phyloP scores from a whole-genome alignment of 108 stramenopile species.

The Bacterosira constricta region DNA sequence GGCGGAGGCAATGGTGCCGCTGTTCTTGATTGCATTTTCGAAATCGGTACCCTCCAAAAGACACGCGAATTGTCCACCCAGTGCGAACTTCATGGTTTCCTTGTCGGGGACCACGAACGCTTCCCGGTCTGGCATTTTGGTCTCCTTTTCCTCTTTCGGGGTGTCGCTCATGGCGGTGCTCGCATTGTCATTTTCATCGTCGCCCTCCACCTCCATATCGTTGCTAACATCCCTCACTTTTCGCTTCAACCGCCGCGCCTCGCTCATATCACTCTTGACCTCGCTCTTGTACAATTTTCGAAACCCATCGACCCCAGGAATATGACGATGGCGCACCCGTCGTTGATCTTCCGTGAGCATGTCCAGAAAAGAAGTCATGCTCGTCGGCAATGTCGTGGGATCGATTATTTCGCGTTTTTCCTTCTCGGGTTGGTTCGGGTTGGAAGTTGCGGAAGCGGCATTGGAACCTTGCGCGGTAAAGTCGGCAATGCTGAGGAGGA shows the following conservation, averaged over 20 bases:
- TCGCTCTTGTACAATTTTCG: slow-evolving; percentile 72
- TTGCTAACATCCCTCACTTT: slow-evolving; percentile 13
- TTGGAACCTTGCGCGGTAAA: background rate
- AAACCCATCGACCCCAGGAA: slow-evolving; percentile 86
- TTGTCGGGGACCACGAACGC: slow-evolving; percentile 27
- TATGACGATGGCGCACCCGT: slow-evolving; percentile 68
- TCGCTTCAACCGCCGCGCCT: slow-evolving; percentile 42
- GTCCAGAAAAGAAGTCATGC: slow-evolving; percentile 71
- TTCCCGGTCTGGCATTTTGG: background rate
- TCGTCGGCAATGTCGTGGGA: slow-evolving; percentile 27
- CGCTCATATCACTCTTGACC: slow-evolving; percentile 73
- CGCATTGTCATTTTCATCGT: background rate
- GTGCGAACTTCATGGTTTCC: slow-evolving; percentile 46
- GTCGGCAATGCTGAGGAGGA: slow-evolving; percentile 17
- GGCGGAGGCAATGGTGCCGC: background rate
- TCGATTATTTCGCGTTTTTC: background rate
- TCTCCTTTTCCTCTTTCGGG: background rate
- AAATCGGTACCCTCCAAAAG: slow-evolving; percentile 46
- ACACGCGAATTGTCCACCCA: slow-evolving; percentile 35
- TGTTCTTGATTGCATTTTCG: slow-evolving; percentile 29
- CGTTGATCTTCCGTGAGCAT: slow-evolving; percentile 80
- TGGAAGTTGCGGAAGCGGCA: background rate
- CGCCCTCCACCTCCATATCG: slow-evolving; percentile 1
- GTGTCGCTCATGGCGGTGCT: background rate
- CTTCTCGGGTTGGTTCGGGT: background rate